These are phyloP conservation scores for Gracilaria gracilis DNA, from an alignment of 23 red algal species.

Conservation along the genomic window DNA sequence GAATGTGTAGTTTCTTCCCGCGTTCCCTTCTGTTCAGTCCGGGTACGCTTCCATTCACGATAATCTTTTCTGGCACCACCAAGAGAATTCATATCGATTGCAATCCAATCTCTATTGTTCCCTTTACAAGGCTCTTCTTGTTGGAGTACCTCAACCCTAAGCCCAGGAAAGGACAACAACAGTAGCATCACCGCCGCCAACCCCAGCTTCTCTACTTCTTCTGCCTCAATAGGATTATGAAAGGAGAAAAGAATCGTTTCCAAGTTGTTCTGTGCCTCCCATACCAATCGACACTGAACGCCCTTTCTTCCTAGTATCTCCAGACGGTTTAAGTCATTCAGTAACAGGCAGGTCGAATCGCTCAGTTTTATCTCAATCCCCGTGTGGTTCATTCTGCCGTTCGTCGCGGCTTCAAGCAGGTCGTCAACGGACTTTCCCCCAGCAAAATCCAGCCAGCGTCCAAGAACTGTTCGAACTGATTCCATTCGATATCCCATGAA, in stretches of 20 bases:
- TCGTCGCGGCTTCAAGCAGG: neutral
- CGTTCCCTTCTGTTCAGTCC: too few species aligned
- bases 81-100: too few species aligned
- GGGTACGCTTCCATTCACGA: too few species aligned
- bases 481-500: conserved; percentile 59
- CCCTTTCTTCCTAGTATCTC: neutral
- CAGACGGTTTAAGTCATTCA: neutral
- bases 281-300: neutral
- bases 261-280: neutral
- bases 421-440: neutral
- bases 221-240: neutral
- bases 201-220: neutral
- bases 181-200: neutral
- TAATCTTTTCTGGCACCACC: too few species aligned
- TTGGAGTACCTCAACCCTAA: neutral
- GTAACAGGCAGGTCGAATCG: neutral
- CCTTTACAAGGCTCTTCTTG: neutral
- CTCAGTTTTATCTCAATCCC: too few species aligned
- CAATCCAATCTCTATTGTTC: neutral
- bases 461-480: neutral
- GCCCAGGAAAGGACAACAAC: neutral
- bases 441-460: neutral
- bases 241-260: neutral
- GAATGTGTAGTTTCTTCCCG: too few species aligned
- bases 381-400: neutral